These are phyloP conservation scores for Lolium multiflorum DNA, from an alignment of 176 grass and related monocot species.

Conservation along the genomic window DNA sequence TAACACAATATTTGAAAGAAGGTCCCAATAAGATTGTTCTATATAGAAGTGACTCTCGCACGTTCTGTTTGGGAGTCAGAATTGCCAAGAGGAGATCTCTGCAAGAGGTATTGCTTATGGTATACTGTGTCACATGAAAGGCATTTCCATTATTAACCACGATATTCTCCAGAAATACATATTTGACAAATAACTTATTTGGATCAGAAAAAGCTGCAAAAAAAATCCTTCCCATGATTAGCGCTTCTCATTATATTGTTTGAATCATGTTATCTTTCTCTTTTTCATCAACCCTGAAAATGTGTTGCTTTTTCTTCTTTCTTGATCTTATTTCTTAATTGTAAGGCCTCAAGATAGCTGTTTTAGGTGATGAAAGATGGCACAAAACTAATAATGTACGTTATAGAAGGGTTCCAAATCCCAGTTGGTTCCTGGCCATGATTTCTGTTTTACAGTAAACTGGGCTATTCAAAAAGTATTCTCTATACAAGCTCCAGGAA, in stretches of 20 bases:
- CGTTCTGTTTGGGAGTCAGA: slow-evolving; percentile 88
- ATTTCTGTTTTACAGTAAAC: slow-evolving; percentile 25
- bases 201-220: not conserved
- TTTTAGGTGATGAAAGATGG: slow-evolving; percentile 1
- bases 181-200: slow-evolving; percentile 22
- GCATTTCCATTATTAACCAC: slow-evolving; percentile 35
- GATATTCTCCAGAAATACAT: slow-evolving; percentile 26
- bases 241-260: not conserved
- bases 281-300: not conserved
- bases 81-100: slow-evolving; percentile 71
- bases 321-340: slow-evolving; percentile 19
- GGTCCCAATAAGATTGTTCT: slow-evolving; percentile 74
- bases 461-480: slow-evolving; percentile 15
- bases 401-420: slow-evolving; percentile 26
- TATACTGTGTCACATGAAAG: slow-evolving; percentile 13
- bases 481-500: not conserved
- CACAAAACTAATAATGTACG: slow-evolving; percentile 11
- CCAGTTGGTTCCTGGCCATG: slow-evolving; percentile 1
- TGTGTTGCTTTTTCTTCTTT: slow-evolving; percentile 12
- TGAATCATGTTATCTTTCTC: not conserved
- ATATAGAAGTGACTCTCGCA: slow-evolving; percentile 67
- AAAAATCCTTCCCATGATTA: not conserved
- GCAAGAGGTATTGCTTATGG: slow-evolving; percentile 58
- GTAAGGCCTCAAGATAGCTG: slow-evolving; percentile 20
- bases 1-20: slow-evolving; percentile 64